Percentiles rank a stretch among this genome's conserved stretches.
Conservation (phyloP, 345 rosid genomes). For the Luvunga scandens region DNA sequence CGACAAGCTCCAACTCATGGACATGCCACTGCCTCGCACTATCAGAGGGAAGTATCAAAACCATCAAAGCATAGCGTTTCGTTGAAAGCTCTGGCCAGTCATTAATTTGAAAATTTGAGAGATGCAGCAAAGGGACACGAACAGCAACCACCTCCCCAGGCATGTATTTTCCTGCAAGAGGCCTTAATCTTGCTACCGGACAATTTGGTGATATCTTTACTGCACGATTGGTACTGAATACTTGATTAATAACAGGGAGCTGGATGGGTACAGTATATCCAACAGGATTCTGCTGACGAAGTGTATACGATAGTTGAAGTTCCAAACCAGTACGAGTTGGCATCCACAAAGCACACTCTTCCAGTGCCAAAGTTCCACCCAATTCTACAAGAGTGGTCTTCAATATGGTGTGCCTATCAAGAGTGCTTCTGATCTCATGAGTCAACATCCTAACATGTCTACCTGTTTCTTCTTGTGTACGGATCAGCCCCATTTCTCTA, state of each 20-base stretch:
- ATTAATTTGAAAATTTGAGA: slow-evolving; percentile 91
- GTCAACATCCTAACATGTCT: slow-evolving; percentile 98
- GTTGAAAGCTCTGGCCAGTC: slow-evolving; percentile 99
- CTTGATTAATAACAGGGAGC: slow-evolving; percentile 89
- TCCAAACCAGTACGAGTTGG: slow-evolving; percentile 96
- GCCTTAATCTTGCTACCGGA: slow-evolving; percentile 81
- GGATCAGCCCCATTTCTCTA: slow-evolving; percentile 95
- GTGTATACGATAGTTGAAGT: slow-evolving; percentile 89
- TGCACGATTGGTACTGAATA: slow-evolving; percentile 66
- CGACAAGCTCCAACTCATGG: slow-evolving; percentile 95
- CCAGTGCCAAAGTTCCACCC: slow-evolving; percentile 82
- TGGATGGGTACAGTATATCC: slow-evolving; percentile 95
- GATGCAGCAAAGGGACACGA: slow-evolving; percentile 95
- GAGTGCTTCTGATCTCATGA: slow-evolving; percentile 93
- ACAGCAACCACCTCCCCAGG: slow-evolving; percentile 96
- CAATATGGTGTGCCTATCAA: slow-evolving; percentile 87
- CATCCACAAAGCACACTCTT: slow-evolving; percentile 99
- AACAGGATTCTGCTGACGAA: slow-evolving; percentile 91
- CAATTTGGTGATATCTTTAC: slow-evolving; percentile 84
- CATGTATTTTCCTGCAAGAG: slow-evolving; percentile 74
- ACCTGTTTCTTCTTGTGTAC: slow-evolving; percentile 96
- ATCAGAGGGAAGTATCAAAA: slow-evolving; percentile 95
- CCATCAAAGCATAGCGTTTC: slow-evolving; percentile 93
- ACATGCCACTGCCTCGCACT: slow-evolving; percentile 99
- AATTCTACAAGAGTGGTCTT: slow-evolving; percentile 93